These are phyloP conservation scores for Centaurea solstitialis DNA, from an alignment of 129 eudicot genomes.

Conservation along the genomic window DNA sequence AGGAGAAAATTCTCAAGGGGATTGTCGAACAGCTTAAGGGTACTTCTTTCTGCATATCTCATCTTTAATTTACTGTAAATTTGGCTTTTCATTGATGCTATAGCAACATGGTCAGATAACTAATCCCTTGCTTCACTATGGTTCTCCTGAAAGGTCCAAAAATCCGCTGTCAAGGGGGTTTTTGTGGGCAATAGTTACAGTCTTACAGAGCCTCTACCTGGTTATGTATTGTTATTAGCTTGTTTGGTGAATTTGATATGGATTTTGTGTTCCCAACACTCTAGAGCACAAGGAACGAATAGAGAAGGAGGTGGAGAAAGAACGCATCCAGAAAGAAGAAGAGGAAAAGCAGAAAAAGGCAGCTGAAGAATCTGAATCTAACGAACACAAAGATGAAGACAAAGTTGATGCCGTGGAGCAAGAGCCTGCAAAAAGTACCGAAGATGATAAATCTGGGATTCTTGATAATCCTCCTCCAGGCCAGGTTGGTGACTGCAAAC, in stretches of 20 bases:
- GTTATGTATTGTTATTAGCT: background rate
- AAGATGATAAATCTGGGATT: constrained; percentile 37
- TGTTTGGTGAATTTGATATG: constrained; percentile 14
- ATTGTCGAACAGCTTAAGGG: constrained; percentile 86
- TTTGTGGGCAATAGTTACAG: background rate
- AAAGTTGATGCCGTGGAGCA: constrained; percentile 38
- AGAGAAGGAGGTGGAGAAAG: constrained; percentile 86
- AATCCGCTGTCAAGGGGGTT: background rate
- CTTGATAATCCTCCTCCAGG: constrained; percentile 44
- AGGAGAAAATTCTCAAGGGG: constrained; percentile 79
- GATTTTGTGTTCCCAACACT: constrained; percentile 27
- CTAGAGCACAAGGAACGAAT: constrained; percentile 86
- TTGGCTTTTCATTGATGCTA: background rate
- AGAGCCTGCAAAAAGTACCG: constrained; percentile 29
- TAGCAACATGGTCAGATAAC: constrained; percentile 2
- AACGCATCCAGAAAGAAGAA: constrained; percentile 84
- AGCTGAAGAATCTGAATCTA: constrained; percentile 54
- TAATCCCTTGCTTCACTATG: background rate
- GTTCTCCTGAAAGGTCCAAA: background rate
- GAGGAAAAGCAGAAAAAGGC: constrained; percentile 80
- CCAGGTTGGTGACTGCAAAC: constrained; percentile 47
- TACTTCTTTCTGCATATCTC: constrained; percentile 25
- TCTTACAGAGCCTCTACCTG: background rate
- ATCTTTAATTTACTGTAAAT: constrained; percentile 3
- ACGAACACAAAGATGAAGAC: constrained; percentile 37